Percentiles rank a stretch among this genome's conserved stretches.
These are phyloP conservation scores for Massarina eburnea DNA, from an alignment of 2,329 filamentous ascomycete species.

Conservation along the genomic window DNA sequence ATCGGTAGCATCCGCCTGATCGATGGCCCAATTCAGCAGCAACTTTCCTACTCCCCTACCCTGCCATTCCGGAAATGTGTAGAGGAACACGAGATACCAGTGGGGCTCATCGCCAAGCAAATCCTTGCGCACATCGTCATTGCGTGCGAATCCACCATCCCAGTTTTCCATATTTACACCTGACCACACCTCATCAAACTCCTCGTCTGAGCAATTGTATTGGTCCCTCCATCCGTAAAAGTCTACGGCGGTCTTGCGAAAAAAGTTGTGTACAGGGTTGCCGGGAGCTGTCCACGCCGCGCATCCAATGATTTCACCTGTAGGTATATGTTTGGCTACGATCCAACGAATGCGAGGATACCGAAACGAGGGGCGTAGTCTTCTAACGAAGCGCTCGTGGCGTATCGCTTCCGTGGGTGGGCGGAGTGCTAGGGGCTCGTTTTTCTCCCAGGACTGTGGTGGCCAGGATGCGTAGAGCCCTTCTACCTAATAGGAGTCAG, in stretches of 20 bases:
- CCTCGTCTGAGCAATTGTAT: conserved; percentile 24
- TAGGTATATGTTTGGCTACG: conserved; percentile 27
- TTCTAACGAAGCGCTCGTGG: conserved; percentile 20
- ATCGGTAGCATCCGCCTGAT: conserved; percentile 27
- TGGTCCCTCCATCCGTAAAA: conserved; percentile 25
- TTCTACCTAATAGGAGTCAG: conserved; percentile 25
- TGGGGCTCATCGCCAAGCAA: conserved; percentile 24
- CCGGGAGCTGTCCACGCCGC: conserved; percentile 32
- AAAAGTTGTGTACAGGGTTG: conserved; percentile 20
- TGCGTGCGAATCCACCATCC: conserved; percentile 15
- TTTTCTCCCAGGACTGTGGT: conserved; percentile 19
- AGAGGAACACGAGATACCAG: conserved; percentile 36
- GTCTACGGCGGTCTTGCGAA: conserved; percentile 17
- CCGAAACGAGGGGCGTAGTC: conserved; percentile 19
- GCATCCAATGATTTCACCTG: conserved; percentile 22
- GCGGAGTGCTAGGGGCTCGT: conserved; percentile 22
- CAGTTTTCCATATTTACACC: conserved; percentile 20
- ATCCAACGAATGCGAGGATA: conserved; percentile 16
- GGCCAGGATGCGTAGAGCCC: conserved; percentile 30
- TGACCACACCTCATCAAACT: conserved; percentile 29
- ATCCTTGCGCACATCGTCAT: conserved; percentile 20
- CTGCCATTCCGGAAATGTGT: conserved; percentile 33
- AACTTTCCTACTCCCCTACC: conserved; percentile 29
- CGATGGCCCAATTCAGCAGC: conserved; percentile 33
- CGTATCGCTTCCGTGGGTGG: conserved; percentile 15